phyloP scores from a whole-genome alignment of 352 stramenopile species.

The Halophytophthora batemanensis region DNA sequence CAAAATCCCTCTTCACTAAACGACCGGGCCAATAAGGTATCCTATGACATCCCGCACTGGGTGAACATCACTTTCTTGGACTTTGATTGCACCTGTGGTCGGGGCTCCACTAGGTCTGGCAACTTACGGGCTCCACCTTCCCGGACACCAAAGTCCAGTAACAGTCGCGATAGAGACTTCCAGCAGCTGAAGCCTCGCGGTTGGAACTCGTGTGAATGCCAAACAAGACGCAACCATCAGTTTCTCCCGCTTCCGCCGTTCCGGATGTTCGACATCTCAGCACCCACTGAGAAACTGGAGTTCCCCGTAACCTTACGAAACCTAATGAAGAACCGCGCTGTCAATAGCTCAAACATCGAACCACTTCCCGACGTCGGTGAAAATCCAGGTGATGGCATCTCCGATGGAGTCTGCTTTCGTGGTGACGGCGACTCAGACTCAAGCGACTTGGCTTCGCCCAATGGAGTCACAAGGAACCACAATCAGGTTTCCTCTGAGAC shows the following conservation, averaged over 20 bases:
- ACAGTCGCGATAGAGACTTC: not conserved
- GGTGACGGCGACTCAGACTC: conserved; percentile 2
- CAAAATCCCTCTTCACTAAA: not conserved
- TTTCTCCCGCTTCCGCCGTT: conserved; percentile 66
- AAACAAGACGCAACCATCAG: conserved; percentile 32
- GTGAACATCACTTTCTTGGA: conserved; percentile 89
- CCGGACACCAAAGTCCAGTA: conserved; percentile 4
- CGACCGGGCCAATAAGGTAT: conserved; percentile 9
- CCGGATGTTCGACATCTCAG: conserved; percentile 73
- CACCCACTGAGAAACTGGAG: conserved; percentile 36
- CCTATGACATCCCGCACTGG: conserved; percentile 95
- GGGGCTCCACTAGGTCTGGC: conserved; percentile 4
- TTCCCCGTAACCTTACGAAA: conserved; percentile 59
- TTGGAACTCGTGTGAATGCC: conserved; percentile 46
- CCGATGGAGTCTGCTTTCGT: conserved; percentile 1
- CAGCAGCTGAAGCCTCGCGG: conserved; percentile 7
- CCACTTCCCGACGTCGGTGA: not conserved
- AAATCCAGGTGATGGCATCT: conserved; percentile 7
- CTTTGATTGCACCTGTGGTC: conserved; percentile 60
- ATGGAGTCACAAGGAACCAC: conserved; percentile 5
- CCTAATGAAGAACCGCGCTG: conserved; percentile 28
- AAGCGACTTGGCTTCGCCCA: conserved; percentile 5
- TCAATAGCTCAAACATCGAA: conserved; percentile 3
- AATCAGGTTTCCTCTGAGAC: conserved; percentile 15
- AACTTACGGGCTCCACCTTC: not conserved